These are phyloP conservation scores for Mycena crocata DNA, from an alignment of 768 basidiomycete species.

Conservation along the genomic window DNA sequence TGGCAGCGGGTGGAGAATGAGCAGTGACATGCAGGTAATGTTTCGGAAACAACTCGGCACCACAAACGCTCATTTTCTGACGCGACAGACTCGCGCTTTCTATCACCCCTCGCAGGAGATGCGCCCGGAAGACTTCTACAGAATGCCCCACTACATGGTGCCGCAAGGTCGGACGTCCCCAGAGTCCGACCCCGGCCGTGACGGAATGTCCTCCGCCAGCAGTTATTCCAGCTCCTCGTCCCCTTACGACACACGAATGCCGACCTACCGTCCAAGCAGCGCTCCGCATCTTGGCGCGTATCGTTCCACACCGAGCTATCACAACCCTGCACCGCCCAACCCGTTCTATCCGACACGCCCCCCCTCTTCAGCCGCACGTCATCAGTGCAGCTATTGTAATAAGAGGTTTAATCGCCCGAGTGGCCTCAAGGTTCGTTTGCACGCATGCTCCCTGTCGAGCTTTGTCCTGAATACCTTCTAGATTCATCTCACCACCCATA, in stretches of 20 bases:
- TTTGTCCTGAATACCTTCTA: slow-evolving; percentile 67
- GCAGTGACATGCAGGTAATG: slow-evolving; percentile 24
- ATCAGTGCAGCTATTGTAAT: slow-evolving; percentile 66
- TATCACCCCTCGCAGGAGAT: not conserved
- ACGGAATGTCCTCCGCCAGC: slow-evolving; percentile 32
- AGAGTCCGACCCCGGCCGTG: slow-evolving; percentile 33
- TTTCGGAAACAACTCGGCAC: not conserved
- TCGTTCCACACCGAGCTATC: slow-evolving; percentile 25
- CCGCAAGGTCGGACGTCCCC: slow-evolving; percentile 23
- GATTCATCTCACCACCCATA: slow-evolving; percentile 73
- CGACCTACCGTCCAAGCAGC: slow-evolving; percentile 34
- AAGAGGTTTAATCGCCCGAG: slow-evolving; percentile 71
- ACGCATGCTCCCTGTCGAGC: slow-evolving; percentile 52
- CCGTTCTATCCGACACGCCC: slow-evolving; percentile 33
- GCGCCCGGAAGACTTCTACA: slow-evolving; percentile 27
- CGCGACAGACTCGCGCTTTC: slow-evolving; percentile 12
- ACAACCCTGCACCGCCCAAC: slow-evolving; percentile 16
- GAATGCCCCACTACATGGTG: slow-evolving; percentile 26
- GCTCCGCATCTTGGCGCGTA: slow-evolving; percentile 34
- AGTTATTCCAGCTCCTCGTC: slow-evolving; percentile 35
- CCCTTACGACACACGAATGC: slow-evolving; percentile 25
- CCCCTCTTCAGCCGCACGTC: slow-evolving; percentile 47
- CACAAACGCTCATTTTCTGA: not conserved
- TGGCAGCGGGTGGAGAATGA: slow-evolving; percentile 26
- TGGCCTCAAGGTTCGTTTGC: slow-evolving; percentile 60